Evolutionary conservation across 2,329 filamentous ascomycete genomes (phyloP).

Genomic region (Fusarium albosuccineum): DNA sequence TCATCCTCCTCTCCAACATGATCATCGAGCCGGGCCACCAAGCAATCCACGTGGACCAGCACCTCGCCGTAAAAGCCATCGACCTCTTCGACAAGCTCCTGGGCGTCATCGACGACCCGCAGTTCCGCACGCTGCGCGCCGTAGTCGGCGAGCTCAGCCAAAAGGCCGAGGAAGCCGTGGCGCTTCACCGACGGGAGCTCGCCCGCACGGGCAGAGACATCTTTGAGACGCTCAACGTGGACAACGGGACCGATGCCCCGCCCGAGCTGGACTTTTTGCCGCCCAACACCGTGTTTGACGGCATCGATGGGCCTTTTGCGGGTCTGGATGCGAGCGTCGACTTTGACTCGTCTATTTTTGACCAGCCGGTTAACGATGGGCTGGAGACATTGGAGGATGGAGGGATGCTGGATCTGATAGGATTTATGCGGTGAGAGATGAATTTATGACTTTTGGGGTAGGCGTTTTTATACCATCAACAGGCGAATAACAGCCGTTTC

Average conservation of each 20-base stretch:
- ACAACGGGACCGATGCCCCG: not conserved
- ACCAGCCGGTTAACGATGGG: constrained; percentile 6
- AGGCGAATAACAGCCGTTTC: too few relatives aligned
- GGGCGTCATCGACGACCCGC: constrained; percentile 32
- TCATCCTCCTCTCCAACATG: constrained; percentile 52
- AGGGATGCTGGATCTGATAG: constrained; percentile 7
- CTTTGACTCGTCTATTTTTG: constrained; percentile 17
- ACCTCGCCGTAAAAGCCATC: constrained; percentile 45
- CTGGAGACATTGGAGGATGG: constrained; percentile 9
- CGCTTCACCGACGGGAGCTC: constrained; percentile 13
- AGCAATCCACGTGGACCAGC: constrained; percentile 45
- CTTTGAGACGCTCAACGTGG: constrained; percentile 13
- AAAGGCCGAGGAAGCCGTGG: constrained; percentile 35
- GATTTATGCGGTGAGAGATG: constrained; percentile 12
- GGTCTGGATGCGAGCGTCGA: constrained; percentile 6
- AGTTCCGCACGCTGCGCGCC: constrained; percentile 25
- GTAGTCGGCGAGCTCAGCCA: constrained; percentile 38
- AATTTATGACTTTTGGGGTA: not conserved
- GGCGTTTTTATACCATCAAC: too few relatives aligned
- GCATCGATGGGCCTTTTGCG: constrained; percentile 26
- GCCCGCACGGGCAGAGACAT: constrained; percentile 2
- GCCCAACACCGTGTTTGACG: constrained; percentile 14
- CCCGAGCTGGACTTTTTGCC: constrained; percentile 28
- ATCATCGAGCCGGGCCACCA: constrained; percentile 46
- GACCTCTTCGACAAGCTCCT: constrained; percentile 47